Base-by-base conservation (phyloP, 2,329 filamentous ascomycete species). In the Paramyrothecium sp. region DNA sequence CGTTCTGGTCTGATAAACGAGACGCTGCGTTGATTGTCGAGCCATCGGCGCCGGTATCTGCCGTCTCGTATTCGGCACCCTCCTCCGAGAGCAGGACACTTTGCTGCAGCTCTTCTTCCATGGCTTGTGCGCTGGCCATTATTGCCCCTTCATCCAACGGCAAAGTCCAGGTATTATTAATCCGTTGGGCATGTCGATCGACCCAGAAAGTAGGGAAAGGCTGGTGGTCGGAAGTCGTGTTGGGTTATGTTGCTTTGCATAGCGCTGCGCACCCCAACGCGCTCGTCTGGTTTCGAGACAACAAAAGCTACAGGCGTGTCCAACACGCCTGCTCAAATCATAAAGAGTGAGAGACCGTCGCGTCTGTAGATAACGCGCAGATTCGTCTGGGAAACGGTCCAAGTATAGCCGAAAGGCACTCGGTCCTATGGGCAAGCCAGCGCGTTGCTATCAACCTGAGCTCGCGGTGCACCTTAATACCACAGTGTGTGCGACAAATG, bases 71-170 rank as follows among this genome's bases (percentile, higher is more conserved):
- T 38, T 78, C 77, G 52, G 75, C 76, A 56, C 78, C 79, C 57
- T 82, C 80, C 4, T 82, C 80, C 7, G 81, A 82, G 56, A 79
- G 73, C 62, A 81, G 73, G 48, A 78, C 79, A 67, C 81, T 84
- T 64, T 83, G 80, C 65, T 84, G 83, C 56, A 84, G 74, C 68
- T 85, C 80, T 58, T 86, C 82, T 67, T 85, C 78, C 73, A 82
- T 84, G 53, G 79, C 73, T 65, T 83, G 81, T 56, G 79, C 76
- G 64, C 77, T 82, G 54, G 78, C 71, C 79, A 83, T 83, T 51
- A 62, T 72, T 63, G 64, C 63, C 61, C 61, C 61, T 64, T 62
- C 64, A 63, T 66, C 61, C 60, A 58, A 58, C 38, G 13, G 38
- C 38, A 44, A 44, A 44, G 5, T 44, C 38, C 13, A 44, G 38